These are phyloP conservation scores for Cyclotella kingstonii DNA, from an alignment of 108 stramenopile species.

Conservation along the genomic window DNA sequence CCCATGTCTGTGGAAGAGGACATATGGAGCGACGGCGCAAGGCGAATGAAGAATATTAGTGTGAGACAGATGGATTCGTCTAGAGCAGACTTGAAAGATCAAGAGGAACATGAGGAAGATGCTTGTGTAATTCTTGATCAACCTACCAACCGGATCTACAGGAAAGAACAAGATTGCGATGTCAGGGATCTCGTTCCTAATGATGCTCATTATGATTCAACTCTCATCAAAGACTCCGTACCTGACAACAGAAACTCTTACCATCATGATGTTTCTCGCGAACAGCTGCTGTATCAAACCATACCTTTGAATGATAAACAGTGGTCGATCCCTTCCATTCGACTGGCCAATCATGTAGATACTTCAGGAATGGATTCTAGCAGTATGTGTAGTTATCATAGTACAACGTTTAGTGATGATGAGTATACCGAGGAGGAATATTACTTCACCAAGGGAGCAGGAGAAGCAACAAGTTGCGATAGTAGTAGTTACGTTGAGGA, in stretches of 20 bases:
- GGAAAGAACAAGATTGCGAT: too few relatives aligned
- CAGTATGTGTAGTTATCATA: slow-evolving; percentile 13
- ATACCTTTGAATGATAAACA: slow-evolving; percentile 41
- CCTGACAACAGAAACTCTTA: too few relatives aligned
- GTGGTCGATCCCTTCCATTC: slow-evolving; percentile 50
- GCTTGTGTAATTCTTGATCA: too few relatives aligned
- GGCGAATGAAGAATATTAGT: neutral
- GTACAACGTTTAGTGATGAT: slow-evolving; percentile 24
- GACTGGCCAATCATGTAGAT: slow-evolving; percentile 38
- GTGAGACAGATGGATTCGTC: too few relatives aligned
- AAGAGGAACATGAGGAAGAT: too few relatives aligned
- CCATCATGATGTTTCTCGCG: neutral
- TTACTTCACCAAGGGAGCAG: slow-evolving; percentile 4
- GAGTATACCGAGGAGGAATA: slow-evolving; percentile 24
- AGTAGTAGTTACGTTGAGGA: slow-evolving; percentile 2
- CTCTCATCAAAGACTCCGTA: too few relatives aligned
- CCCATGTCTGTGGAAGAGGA: slow-evolving; percentile 13
- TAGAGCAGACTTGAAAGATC: too few relatives aligned
- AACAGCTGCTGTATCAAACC: neutral
- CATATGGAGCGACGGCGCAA: neutral
- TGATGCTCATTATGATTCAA: too few relatives aligned
- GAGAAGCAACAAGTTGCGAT: too few relatives aligned
- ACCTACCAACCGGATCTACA: too few relatives aligned
- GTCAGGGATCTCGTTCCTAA: too few relatives aligned
- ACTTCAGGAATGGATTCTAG: slow-evolving; percentile 7